These are phyloP conservation scores for Elongisporangium anandrum DNA, from an alignment of 352 stramenopile genomes.

Conservation along the genomic window DNA sequence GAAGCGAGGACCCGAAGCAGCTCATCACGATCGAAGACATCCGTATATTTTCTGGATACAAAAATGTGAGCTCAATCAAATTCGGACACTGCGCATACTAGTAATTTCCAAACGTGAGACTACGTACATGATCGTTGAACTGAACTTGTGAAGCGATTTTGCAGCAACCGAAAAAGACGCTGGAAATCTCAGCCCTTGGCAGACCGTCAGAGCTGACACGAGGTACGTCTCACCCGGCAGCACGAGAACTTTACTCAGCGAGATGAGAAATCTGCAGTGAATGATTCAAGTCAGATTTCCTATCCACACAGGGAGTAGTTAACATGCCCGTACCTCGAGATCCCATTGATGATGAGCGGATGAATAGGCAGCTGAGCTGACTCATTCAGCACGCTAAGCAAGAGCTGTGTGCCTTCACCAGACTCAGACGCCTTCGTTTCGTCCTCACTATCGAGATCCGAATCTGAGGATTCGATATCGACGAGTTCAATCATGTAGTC, in stretches of 20 bases:
- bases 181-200: slow-evolving; percentile 37
- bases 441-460: slow-evolving; percentile 44
- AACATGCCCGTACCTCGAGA: slow-evolving; percentile 34
- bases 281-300: not conserved
- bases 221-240: slow-evolving; percentile 47
- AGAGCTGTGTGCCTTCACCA: slow-evolving; percentile 40
- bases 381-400: slow-evolving; percentile 45
- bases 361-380: slow-evolving; percentile 47
- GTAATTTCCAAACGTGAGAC: not conserved
- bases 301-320: not conserved
- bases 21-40: slow-evolving; percentile 37
- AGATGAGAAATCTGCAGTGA: slow-evolving; percentile 51
- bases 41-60: slow-evolving; percentile 58
- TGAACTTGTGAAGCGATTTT: slow-evolving; percentile 46
- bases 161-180: slow-evolving; percentile 37
- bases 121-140: slow-evolving; percentile 46
- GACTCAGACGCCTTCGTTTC: slow-evolving; percentile 12
- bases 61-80: slow-evolving; percentile 3
- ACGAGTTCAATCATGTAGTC: slow-evolving; percentile 79
- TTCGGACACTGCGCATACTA: not conserved
- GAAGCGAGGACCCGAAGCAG: slow-evolving; percentile 28
- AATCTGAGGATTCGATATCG: slow-evolving; percentile 76
- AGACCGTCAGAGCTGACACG: slow-evolving; percentile 34
- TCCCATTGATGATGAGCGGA: slow-evolving; percentile 47
- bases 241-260: slow-evolving; percentile 45